A percentile compares a stretch with the other conserved stretches of the same genome.
Evolutionary conservation across 306 rosid species (phyloP).

Genomic region (Citrullus colocynthis): DNA sequence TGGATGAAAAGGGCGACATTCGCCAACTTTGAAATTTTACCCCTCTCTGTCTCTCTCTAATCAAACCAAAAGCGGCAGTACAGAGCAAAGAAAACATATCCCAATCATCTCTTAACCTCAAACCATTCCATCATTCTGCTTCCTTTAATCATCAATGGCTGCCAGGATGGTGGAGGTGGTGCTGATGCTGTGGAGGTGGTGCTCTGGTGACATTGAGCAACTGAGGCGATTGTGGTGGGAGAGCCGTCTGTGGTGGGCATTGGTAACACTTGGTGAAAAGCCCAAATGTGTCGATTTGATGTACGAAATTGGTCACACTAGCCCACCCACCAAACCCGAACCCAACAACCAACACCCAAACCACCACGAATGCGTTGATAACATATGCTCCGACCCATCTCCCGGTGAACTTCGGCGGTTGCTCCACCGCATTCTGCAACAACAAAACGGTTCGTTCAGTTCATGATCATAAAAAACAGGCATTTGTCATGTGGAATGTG

Average conservation of each 20-base stretch:
- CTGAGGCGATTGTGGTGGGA: neutral
- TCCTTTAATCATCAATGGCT: conserved; percentile 6
- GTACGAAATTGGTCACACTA: conserved; percentile 73
- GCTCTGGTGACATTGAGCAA: conserved; percentile 45
- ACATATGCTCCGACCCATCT: conserved; percentile 72
- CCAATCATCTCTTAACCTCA: neutral
- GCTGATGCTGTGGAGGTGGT: conserved; percentile 32
- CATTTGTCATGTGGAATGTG: neutral
- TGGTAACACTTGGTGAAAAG: conserved; percentile 94
- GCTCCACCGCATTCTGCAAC: conserved; percentile 90
- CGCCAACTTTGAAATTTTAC: neutral
- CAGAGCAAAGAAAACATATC: neutral
- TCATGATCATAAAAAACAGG: neutral
- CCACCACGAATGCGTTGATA: conserved; percentile 67
- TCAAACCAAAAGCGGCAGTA: neutral
- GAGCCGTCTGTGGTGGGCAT: conserved; percentile 31
- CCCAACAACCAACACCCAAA: conserved; percentile 81
- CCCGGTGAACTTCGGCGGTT: conserved; percentile 68
- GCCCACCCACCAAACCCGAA: conserved; percentile 99
- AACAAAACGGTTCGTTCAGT: neutral
- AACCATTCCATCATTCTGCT: neutral
- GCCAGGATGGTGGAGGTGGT: conserved; percentile 14
- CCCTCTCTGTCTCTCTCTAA: neutral
- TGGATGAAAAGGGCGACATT: conserved; percentile 1
- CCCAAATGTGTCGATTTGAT: conserved; percentile 86